Evolutionary conservation across 345 rosid genomes (phyloP).

Genomic region (Aquilaria sinensis): DNA sequence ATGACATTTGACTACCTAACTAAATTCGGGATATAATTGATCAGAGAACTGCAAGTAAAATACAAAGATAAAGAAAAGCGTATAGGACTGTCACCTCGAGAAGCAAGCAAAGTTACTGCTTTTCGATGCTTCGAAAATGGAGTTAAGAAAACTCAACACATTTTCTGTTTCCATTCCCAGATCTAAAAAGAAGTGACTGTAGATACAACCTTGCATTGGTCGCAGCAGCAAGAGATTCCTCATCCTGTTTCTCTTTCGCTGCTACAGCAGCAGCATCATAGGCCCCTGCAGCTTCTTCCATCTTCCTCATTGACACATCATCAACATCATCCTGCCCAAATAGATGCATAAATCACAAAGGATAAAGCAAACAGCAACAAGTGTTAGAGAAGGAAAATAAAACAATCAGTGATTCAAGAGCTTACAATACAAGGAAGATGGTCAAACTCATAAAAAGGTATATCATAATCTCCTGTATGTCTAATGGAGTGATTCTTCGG

Average conservation of each 20-base stretch:
- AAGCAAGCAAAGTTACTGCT: not conserved
- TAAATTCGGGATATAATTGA: too few species aligned
- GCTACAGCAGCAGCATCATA: conserved; percentile 60
- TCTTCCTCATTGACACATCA: conserved; percentile 38
- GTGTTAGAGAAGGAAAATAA: not conserved
- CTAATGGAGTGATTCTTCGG: conserved; percentile 29
- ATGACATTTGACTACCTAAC: too few species aligned
- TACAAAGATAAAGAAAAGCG: too few species aligned
- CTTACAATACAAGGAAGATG: conserved; percentile 61
- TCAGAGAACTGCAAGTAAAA: too few species aligned
- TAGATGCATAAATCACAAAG: not conserved
- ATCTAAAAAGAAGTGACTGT: conserved; percentile 55
- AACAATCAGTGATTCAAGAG: not conserved
- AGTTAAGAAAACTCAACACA: conserved; percentile 3
- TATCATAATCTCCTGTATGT: conserved; percentile 47
- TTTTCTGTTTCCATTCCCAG: conserved; percentile 9
- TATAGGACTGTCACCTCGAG: too few species aligned
- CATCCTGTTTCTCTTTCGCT: conserved; percentile 77
- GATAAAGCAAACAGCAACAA: not conserved
- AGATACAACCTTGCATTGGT: conserved; percentile 57
- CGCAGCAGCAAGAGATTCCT: conserved; percentile 73
- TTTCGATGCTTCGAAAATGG: conserved; percentile 2
- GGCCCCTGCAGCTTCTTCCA: conserved; percentile 83
- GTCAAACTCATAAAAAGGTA: conserved; percentile 42
- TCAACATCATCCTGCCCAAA: conserved; percentile 49